Evolutionary conservation across 148 eudicot species (phyloP).

Genomic region (Amaranthus palmeri): DNA sequence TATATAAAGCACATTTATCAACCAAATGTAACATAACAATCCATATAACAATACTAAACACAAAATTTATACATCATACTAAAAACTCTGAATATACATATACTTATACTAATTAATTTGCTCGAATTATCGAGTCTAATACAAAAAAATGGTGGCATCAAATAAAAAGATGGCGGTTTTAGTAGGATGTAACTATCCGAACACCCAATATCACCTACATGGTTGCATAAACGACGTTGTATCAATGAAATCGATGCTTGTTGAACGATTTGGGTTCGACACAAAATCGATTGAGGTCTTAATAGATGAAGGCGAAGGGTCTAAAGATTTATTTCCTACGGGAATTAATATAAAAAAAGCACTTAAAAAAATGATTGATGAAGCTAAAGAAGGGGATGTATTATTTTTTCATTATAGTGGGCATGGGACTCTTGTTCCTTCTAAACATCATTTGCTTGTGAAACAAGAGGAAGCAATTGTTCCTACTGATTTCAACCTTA

Average conservation of each 20-base stretch:
- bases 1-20: slow-evolving; percentile 4
- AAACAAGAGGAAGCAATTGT: slow-evolving; percentile 43
- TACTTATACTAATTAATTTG: neutral
- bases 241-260: slow-evolving; percentile 21
- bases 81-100: neutral
- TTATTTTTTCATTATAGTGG: slow-evolving; percentile 46
- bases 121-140: neutral
- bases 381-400: slow-evolving; percentile 38
- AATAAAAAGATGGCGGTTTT: slow-evolving; percentile 30
- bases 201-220: slow-evolving; percentile 27
- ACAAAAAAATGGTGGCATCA: slow-evolving; percentile 14
- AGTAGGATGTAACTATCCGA: slow-evolving; percentile 41
- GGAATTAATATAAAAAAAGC: slow-evolving; percentile 39
- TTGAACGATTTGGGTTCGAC: slow-evolving; percentile 28
- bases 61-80: too few species aligned
- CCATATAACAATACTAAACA: too few species aligned
- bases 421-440: slow-evolving; percentile 35
- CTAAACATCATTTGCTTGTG: slow-evolving; percentile 18
- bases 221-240: slow-evolving; percentile 43
- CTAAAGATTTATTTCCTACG: slow-evolving; percentile 26
- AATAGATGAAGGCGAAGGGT: slow-evolving; percentile 20
- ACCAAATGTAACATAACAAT: neutral
- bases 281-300: slow-evolving; percentile 16
- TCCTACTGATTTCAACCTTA: slow-evolving; percentile 45
- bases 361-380: slow-evolving; percentile 33